Conservation (phyloP, 345 rosid species). For the Gossypium sturtianum region DNA sequence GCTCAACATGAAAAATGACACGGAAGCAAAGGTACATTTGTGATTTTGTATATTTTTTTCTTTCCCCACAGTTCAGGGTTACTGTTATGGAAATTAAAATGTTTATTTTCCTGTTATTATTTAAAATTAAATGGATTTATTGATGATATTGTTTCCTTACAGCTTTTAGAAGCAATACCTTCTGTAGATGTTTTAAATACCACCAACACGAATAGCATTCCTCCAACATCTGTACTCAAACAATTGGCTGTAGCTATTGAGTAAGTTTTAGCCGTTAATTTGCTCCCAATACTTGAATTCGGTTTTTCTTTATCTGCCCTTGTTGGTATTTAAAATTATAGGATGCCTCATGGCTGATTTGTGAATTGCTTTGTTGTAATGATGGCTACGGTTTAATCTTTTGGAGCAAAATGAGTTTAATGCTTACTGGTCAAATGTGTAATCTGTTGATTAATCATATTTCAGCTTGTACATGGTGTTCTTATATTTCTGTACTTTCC, state of each 20-base stretch:
- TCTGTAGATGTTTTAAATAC: constrained; percentile 51
- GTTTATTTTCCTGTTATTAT: not conserved
- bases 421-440: not conserved
- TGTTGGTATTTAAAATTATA: not conserved
- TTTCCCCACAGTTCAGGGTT: not conserved
- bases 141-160: constrained; percentile 12
- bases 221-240: constrained; percentile 62
- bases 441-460: constrained; percentile 5
- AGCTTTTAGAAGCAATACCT: constrained; percentile 52
- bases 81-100: not conserved
- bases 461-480: constrained; percentile 6
- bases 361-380: not conserved
- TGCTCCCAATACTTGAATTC: not conserved
- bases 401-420: not conserved
- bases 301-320: not conserved
- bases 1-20: constrained; percentile 60
- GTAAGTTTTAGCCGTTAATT: constrained; percentile 42
- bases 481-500: constrained; percentile 7
- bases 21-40: constrained; percentile 61
- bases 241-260: constrained; percentile 73
- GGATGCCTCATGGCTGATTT: not conserved
- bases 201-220: constrained; percentile 54
- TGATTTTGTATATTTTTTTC: not conserved
- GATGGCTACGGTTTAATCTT: not conserved
- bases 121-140: not conserved